These are phyloP conservation scores for Aspergillus egyptiacus DNA, from an alignment of 495 filamentous ascomycete species.

Conservation along the genomic window DNA sequence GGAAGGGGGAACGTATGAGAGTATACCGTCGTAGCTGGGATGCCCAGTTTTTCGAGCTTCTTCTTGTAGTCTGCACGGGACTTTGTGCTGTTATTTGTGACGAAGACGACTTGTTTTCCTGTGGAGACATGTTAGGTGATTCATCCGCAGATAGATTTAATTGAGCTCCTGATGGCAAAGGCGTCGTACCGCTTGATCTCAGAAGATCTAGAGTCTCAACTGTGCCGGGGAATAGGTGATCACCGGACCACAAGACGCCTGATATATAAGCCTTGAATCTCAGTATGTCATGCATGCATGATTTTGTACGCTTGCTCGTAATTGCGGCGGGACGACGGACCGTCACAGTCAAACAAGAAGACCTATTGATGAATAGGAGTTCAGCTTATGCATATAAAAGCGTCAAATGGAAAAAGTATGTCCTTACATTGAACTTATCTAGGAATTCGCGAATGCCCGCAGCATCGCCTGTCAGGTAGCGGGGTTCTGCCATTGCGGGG, in stretches of 20 bases:
- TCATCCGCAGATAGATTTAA: background rate
- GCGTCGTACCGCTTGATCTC: constrained; percentile 60
- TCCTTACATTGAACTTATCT: constrained; percentile 84
- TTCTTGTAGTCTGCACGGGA: constrained; percentile 87
- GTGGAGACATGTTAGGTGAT: background rate
- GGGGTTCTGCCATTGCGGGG: constrained; percentile 41
- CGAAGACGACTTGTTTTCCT: constrained; percentile 93
- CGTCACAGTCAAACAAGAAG: constrained; percentile 96
- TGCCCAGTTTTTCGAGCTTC: constrained; percentile 78
- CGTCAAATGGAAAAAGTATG: background rate
- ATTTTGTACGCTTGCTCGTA: background rate
- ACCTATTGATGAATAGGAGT: no score
- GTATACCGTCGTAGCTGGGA: constrained; percentile 62
- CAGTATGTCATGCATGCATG: constrained; percentile 7
- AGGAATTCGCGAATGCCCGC: constrained; percentile 73
- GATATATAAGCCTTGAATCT: constrained; percentile 10
- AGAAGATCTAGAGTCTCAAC: constrained; percentile 78
- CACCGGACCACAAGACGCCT: constrained; percentile 97
- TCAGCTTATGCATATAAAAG: no score
- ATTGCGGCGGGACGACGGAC: constrained; percentile 43
- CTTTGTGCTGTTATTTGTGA: constrained; percentile 98
- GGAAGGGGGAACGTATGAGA: background rate
- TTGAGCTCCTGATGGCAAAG: background rate
- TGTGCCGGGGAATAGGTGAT: constrained; percentile 76
- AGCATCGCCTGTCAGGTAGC: constrained; percentile 76